phyloP scores from a whole-genome alignment of 208 protist genomes.

The Naegleria lovaniensis region DNA sequence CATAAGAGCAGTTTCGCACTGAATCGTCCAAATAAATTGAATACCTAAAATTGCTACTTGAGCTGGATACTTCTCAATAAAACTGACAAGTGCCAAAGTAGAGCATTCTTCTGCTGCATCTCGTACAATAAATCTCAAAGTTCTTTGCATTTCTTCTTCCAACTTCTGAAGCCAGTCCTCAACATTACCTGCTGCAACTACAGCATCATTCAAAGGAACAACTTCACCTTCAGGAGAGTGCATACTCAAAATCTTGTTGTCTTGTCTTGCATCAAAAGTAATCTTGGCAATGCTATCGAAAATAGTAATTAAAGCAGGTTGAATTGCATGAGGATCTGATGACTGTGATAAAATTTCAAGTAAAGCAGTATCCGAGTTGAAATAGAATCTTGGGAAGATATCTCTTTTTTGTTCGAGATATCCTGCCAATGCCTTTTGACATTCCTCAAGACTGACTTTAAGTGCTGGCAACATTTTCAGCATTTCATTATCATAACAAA shows the following conservation, averaged over 20 bases:
- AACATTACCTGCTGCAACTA: constrained; percentile 79
- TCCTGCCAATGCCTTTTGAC: constrained; percentile 90
- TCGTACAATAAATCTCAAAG: constrained; percentile 77
- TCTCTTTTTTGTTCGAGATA: constrained; percentile 95
- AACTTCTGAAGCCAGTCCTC: constrained; percentile 86
- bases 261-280: constrained; percentile 62
- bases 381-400: constrained; percentile 97
- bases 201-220: constrained; percentile 71
- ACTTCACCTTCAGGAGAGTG: constrained; percentile 66
- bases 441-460: constrained; percentile 90
- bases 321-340: constrained; percentile 81
- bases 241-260: constrained; percentile 48
- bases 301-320: constrained; percentile 81
- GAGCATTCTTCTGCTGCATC: constrained; percentile 70
- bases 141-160: constrained; percentile 77
- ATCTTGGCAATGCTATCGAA: constrained; percentile 83
- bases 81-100: constrained; percentile 73
- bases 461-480: constrained; percentile 83
- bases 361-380: constrained; percentile 92
- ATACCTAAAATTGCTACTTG: constrained; percentile 50
- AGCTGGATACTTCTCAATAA: constrained; percentile 85
- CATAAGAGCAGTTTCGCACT: constrained; percentile 71
- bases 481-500: constrained; percentile 90
- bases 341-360: constrained; percentile 94
- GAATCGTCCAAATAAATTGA: constrained; percentile 42